These are phyloP conservation scores for Geotrichum armillariae DNA, from an alignment of 1,139 yeast species.

Conservation along the genomic window DNA sequence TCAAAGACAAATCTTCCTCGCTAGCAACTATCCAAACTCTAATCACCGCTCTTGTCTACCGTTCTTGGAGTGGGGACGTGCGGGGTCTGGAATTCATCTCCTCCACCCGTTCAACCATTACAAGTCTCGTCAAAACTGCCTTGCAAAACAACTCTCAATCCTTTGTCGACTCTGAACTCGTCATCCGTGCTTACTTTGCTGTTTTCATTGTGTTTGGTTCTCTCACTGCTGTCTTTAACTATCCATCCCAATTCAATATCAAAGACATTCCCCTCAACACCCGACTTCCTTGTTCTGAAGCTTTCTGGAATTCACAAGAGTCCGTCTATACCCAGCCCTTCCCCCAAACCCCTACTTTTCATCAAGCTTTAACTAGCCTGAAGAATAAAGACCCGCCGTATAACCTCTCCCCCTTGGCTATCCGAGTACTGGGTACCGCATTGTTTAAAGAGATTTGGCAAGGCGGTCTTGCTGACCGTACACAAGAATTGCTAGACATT, in stretches of 20 bases:
- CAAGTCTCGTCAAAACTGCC: constrained; percentile 26
- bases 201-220: constrained; percentile 35
- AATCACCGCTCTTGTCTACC: constrained; percentile 33
- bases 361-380: constrained; percentile 22
- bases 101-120: constrained; percentile 31
- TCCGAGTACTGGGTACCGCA: constrained; percentile 18
- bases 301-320: constrained; percentile 33
- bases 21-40: constrained; percentile 38
- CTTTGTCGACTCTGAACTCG: constrained; percentile 31
- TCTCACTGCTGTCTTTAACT: constrained; percentile 35
- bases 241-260: constrained; percentile 28
- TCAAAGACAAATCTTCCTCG: constrained; percentile 25
- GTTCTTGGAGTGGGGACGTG: constrained; percentile 38
- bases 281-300: constrained; percentile 38
- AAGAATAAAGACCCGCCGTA: constrained; percentile 7
- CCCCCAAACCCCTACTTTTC: constrained; percentile 18
- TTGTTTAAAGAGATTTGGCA: constrained; percentile 6
- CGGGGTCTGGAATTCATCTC: constrained; percentile 36
- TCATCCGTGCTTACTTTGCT: constrained; percentile 37
- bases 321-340: constrained; percentile 4
- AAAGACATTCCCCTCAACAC: neutral
- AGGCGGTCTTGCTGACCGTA: neutral
- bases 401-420: neutral
- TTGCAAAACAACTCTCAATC: constrained; percentile 17
- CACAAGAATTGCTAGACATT: neutral